Evolutionary conservation across 257 asterid species (phyloP), one percentile per base, ranked within the genome.

Genomic region (Lavandula angustifolia): DNA sequence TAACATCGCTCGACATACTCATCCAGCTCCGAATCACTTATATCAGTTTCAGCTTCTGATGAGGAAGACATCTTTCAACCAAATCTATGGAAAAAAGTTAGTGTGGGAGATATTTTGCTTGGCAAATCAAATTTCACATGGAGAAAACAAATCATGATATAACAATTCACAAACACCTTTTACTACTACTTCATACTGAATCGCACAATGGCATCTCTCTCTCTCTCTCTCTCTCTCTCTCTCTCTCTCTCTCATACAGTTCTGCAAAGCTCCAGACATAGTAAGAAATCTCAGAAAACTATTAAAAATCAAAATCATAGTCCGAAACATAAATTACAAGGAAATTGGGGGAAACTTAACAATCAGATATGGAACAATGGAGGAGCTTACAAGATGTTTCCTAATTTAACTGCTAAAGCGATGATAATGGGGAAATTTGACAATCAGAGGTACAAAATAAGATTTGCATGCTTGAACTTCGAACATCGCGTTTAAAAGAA

Each of bases 1-100:
- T 73, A 78, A 79, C 85, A 75, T 54, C 74, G 76, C 34, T 73
- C 91, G 12, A 76, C 80, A 43, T 78, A 84, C 11, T 84, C 88
- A 3, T 82, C 91, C 35, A 84, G 47, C 81, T 84, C 91, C 4
- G 86, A 84, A 1, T 84, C 87, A 42, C 87, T 81, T 70, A 81
- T 66, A 66, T 84, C 91, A 6, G 91, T 84, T 71, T 84, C 91
- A 0, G 66, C 91, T 71, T 84, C 87, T 16, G 84, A 81, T 16
- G 87, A 81, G 77, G 16, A 61, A 60, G 83, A 69, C 86, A 81
- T 80, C 72, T 72, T 78, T 50, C 73, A 54, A 57, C 63, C 76
- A 55, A 74, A 65, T 33, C 12, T 4, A 44, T 11, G 40, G 8
- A 37, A 76, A 50, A 52, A 6, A 38, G 50, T 38, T 37, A 10